A percentile compares a stretch with the other conserved stretches of the same genome.
Conservation (phyloP, 371 early-diverging fungal genomes). For the Circinella umbellata region DNA sequence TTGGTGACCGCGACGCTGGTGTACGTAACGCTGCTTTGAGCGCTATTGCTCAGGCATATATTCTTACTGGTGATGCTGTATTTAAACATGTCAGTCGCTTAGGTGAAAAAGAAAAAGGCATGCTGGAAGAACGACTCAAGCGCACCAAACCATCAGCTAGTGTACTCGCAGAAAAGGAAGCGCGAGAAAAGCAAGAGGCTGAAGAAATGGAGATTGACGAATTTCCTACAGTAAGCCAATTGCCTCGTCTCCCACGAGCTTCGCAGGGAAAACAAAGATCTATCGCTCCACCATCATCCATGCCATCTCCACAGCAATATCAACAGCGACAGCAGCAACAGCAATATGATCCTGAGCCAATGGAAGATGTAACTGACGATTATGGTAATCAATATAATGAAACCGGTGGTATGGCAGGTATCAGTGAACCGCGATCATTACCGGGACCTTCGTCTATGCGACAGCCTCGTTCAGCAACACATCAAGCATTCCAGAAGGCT, state of each 20-base stretch:
- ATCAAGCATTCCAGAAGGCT: constrained; percentile 27
- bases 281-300: constrained; percentile 20
- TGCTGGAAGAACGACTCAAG: constrained; percentile 81
- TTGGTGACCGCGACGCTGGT: constrained; percentile 82
- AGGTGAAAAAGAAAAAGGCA: constrained; percentile 78
- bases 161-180: constrained; percentile 41
- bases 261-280: constrained; percentile 40
- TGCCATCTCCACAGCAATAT: constrained; percentile 21
- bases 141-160: constrained; percentile 49
- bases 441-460: constrained; percentile 28
- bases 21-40: constrained; percentile 82
- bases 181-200: constrained; percentile 32
- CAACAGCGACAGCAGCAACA: constrained; percentile 25
- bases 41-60: constrained; percentile 74
- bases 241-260: constrained; percentile 33
- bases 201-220: constrained; percentile 48
- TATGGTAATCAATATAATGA: constrained; percentile 35
- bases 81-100: constrained; percentile 76
- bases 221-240: constrained; percentile 37
- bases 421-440: constrained; percentile 19
- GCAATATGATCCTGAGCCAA: constrained; percentile 47
- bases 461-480: constrained; percentile 28
- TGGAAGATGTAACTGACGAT: constrained; percentile 54
- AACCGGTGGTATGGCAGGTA: constrained; percentile 18
- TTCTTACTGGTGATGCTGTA: constrained; percentile 73